A percentile compares a stretch with the other conserved stretches of the same genome.
Evolutionary conservation across 495 filamentous ascomycete genomes (phyloP).

Genomic region (Rostrohypoxylon terebratum): DNA sequence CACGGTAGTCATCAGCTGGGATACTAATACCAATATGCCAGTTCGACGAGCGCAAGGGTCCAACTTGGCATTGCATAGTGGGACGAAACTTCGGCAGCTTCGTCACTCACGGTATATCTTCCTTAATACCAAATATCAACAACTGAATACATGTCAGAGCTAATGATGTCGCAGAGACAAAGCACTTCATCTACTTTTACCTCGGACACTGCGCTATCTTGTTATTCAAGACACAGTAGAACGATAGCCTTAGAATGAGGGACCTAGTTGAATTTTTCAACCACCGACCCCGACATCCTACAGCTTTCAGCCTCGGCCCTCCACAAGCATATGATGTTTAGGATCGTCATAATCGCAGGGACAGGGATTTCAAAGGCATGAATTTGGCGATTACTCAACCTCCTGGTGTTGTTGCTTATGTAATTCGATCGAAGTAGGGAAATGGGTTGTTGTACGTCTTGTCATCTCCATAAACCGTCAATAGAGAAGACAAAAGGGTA

Average conservation of each 20-base stretch:
- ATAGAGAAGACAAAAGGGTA: conserved; percentile 24
- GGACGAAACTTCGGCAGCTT: conserved; percentile 99
- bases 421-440: conserved; percentile 10
- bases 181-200: conserved; percentile 99
- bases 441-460: conserved; percentile 8
- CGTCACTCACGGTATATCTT: conserved; percentile 87
- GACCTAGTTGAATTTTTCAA: neutral
- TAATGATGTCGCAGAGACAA: conserved; percentile 77
- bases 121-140: neutral
- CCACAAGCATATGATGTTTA: neutral
- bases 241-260: neutral
- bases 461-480: conserved; percentile 9
- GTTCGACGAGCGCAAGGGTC: conserved; percentile 92
- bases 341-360: conserved; percentile 8
- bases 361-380: conserved; percentile 3
- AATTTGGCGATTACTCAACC: neutral
- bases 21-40: conserved; percentile 51
- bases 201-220: conserved; percentile 98
- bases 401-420: neutral
- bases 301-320: neutral
- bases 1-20: neutral
- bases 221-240: conserved; percentile 97
- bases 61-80: conserved; percentile 98
- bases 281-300: neutral
- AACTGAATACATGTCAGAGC: conserved; percentile 5